Evolutionary conservation across 2,329 filamentous ascomycete genomes (phyloP).

Genomic region (Botryotinia calthae): DNA sequence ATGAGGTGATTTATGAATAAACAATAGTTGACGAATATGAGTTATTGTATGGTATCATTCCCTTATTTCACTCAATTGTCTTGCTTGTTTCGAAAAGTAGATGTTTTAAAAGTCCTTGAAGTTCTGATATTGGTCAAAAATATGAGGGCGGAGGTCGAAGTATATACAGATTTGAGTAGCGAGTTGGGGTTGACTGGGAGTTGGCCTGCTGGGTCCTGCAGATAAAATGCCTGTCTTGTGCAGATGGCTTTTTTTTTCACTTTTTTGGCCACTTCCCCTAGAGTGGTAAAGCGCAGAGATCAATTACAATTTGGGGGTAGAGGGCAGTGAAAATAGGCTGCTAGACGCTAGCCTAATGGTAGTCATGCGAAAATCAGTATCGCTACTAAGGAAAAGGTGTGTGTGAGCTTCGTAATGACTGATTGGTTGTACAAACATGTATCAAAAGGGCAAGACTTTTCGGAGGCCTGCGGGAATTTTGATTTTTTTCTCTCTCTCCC

Average conservation of each 20-base stretch:
- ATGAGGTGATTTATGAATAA: slow-evolving; percentile 26
- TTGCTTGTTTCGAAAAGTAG: slow-evolving; percentile 7
- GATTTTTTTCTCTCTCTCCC: not conserved
- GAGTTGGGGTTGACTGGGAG: slow-evolving; percentile 24
- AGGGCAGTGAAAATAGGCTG: not conserved
- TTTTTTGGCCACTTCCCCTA: slow-evolving; percentile 18
- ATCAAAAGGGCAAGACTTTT: not conserved
- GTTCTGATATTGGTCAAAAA: slow-evolving; percentile 9
- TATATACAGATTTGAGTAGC: slow-evolving; percentile 27
- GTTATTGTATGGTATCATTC: slow-evolving; percentile 24
- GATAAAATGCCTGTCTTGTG: slow-evolving; percentile 23
- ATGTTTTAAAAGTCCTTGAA: not conserved
- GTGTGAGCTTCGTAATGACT: slow-evolving; percentile 1
- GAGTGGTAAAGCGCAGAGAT: not conserved
- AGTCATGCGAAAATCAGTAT: slow-evolving; percentile 12
- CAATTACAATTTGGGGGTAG: not conserved
- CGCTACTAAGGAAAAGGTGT: not conserved
- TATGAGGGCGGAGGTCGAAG: slow-evolving; percentile 25
- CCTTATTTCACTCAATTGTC: slow-evolving; percentile 15
- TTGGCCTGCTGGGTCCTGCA: slow-evolving; percentile 28
- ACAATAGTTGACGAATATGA: slow-evolving; percentile 22
- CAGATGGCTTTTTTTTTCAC: slow-evolving; percentile 24
- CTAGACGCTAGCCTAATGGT: slow-evolving; percentile 9
- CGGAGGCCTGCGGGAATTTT: slow-evolving; percentile 7
- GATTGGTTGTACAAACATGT: not conserved